Evolutionary conservation across 768 basidiomycete species (phyloP), one percentile per base, ranked within the genome.

Genomic region (Amanita thiersii): DNA sequence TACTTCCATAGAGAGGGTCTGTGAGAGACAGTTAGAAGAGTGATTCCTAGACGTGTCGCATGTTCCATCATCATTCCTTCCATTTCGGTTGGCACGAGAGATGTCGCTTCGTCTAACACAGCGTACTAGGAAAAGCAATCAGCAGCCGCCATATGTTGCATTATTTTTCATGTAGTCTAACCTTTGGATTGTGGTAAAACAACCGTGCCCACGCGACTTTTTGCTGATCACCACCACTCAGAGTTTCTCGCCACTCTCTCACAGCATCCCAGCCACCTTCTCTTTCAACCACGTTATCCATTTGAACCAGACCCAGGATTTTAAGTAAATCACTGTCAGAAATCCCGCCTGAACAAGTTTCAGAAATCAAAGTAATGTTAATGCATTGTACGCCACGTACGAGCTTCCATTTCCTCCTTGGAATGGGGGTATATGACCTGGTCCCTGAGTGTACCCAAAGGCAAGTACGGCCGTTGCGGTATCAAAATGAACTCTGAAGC

Each of bases 371-470:
- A 24, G 12, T 23, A 23, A n/a, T 20, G 20, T 30, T 32, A 55
- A 24, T 51, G 41, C 15, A 35, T 34, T 45, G 32, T 24, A 42
- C 23, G n/a, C 29, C 26, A 38, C 81, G 43, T 57, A 86, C 88
- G 75, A 35, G 68, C 66, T 49, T 75, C 68, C 91, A 96, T 96
- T 40, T 88, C 78, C 26, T 66, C 68, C 48, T 76, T 76, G 11
- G 79, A 81, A 59, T 97, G 86, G 4, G 94, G 94, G 58, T 99
- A 99, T 37, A 90, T 96, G 50, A 99, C 77, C 60, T 99, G 94
- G 56, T 99, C 94, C 10, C 94, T 79, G 2, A 99, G 73, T 0
- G 91, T 98, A 4, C 94, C 94, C 14, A 88, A 69, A 1, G 85
- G 87, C n/a, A 97, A 73, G 59, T 97, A 98, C 2, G 94, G 94